These are phyloP conservation scores for Fusarium incarnatum DNA, from an alignment of 2,329 filamentous ascomycete species.

Conservation along the genomic window DNA sequence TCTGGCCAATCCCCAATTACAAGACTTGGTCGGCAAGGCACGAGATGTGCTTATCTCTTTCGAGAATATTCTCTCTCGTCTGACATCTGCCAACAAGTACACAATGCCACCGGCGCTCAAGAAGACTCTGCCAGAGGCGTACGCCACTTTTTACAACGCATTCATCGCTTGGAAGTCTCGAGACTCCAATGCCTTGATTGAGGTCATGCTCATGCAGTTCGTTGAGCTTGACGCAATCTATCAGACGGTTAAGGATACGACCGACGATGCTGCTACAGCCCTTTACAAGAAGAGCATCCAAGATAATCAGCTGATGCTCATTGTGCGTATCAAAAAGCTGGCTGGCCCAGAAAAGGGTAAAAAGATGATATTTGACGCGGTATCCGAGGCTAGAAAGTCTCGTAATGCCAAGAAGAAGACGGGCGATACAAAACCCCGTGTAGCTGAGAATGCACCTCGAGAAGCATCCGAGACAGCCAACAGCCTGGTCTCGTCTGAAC, in stretches of 20 bases:
- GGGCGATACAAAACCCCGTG: constrained; percentile 77
- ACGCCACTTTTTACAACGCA: constrained; percentile 79
- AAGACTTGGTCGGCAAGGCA: constrained; percentile 81
- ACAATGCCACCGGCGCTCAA: constrained; percentile 72
- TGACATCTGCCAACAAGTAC: constrained; percentile 74
- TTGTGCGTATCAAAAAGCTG: constrained; percentile 82
- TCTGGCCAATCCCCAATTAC: constrained; percentile 70
- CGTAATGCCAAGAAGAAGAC: constrained; percentile 73
- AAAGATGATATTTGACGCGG: constrained; percentile 78
- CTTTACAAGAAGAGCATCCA: constrained; percentile 85
- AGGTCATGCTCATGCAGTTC: constrained; percentile 88
- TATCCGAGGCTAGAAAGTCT: constrained; percentile 75
- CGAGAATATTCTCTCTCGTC: constrained; percentile 75
- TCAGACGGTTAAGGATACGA: constrained; percentile 84
- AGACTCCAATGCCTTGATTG: constrained; percentile 80
- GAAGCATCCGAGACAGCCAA: constrained; percentile 54
- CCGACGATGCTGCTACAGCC: constrained; percentile 76
- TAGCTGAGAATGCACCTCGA: constrained; percentile 61
- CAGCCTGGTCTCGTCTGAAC: constrained; percentile 55
- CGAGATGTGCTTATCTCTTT: constrained; percentile 82
- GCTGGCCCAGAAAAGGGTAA: constrained; percentile 78
- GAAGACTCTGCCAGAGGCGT: constrained; percentile 73
- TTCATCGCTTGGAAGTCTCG: constrained; percentile 88
- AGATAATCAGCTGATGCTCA: constrained; percentile 82
- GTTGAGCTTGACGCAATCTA: constrained; percentile 86